Base-by-base conservation (phyloP, 805 yeast genomes). In the Monosporozyma aquatica region DNA sequence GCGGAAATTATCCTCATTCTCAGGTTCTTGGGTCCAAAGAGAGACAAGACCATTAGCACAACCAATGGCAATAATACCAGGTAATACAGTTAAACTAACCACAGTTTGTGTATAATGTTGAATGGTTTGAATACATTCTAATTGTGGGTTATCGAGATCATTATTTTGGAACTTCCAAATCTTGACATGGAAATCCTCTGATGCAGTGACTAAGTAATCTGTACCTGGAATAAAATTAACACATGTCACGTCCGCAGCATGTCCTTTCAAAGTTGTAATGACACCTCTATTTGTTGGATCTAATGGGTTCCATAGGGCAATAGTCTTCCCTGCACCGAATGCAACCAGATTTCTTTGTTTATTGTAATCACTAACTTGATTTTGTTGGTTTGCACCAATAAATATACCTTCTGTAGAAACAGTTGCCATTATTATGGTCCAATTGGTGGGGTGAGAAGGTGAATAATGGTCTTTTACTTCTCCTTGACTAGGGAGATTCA, bases 291-390 rank as follows among this genome's bases (percentile, higher is more conserved):
- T 55, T 28, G 55, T 40, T 3, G 48, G 27, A 23, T 66, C 65
- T 15, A 74, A 55, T 1, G 89, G 84, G n/a, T 73, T 64, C 80
- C 87, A 82, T 29, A 85, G 58, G 0, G 90, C 87, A 39, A 84
- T 66, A 14, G 75, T 71, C 34, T 66, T 70, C 1, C 76, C 75
- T 0, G 92, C 86, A 6, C 89, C 95, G 58, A 70, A 85, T 0
- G 92, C 94, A 6, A 82, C 69, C 4, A 72, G 43, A 18, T 65
- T 54, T 9, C 52, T 50, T 1, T 43, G 41, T 0, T 55, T 42
- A 45, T 70, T 67, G 49, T 71, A 72, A 52, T 78, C 87, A 20
- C 79, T 71, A 5, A 73, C 76, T 45, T 72, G 75, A 5, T 77
- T 65, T 51, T 80, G 86, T 46, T 72, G 74, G 56, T 83, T 84